These are phyloP conservation scores for Lolium perenne DNA, from an alignment of 176 grass and related monocot species.

Conservation along the genomic window DNA sequence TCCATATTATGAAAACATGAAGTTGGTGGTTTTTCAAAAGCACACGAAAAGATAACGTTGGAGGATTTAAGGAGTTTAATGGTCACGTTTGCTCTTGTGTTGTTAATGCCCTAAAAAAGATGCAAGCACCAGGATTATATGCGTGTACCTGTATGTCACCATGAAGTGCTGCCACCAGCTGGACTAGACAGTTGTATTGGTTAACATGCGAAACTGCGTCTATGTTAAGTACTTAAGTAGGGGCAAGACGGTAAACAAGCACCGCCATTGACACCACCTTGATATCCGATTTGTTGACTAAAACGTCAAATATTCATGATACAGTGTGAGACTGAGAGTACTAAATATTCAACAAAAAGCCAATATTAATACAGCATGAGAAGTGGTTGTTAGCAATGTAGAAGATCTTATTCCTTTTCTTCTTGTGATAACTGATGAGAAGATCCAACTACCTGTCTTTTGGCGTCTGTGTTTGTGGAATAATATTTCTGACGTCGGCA, in stretches of 20 bases:
- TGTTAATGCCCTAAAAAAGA: background rate
- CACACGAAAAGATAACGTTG: background rate
- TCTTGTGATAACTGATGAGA: background rate
- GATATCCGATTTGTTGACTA: background rate
- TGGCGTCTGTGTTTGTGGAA: background rate
- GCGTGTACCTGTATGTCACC: background rate
- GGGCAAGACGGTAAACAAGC: background rate
- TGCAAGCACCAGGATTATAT: background rate
- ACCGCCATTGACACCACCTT: background rate
- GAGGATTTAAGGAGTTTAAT: background rate
- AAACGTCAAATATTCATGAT: background rate
- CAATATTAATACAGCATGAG: background rate
- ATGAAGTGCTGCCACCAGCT: too few species aligned
- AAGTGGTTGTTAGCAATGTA: slow-evolving; percentile 22
- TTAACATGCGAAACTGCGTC: background rate
- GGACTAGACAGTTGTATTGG: background rate
- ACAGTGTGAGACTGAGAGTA: background rate
- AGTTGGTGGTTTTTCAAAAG: background rate
- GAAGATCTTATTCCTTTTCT: background rate
- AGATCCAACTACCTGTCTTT: slow-evolving; percentile 3
- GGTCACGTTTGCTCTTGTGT: background rate
- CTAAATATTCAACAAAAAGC: background rate
- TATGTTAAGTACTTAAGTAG: background rate
- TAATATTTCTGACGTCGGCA: background rate
- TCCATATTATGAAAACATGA: background rate